Percentiles rank a stretch among this genome's conserved stretches.
Conservation (phyloP, 805 yeast species). For the Schwanniomyces occidentalis region DNA sequence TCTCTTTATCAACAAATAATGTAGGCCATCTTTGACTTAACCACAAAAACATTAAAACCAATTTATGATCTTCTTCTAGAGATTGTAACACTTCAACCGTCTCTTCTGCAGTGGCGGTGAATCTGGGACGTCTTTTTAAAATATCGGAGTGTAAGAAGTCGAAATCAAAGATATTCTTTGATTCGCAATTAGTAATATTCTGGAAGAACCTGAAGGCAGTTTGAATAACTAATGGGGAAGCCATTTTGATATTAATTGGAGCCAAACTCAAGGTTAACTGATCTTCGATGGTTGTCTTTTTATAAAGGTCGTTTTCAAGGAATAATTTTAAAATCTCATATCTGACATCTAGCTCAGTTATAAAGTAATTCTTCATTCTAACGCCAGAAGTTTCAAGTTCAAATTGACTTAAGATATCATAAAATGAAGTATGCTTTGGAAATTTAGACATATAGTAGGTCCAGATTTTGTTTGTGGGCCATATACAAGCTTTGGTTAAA, state of each 20-base stretch:
- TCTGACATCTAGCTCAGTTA: slow-evolving; percentile 41
- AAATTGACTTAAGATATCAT: slow-evolving; percentile 49
- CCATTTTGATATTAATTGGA: slow-evolving; percentile 46
- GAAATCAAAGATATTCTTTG: slow-evolving; percentile 58
- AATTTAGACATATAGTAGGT: slow-evolving; percentile 62
- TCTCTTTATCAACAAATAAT: slow-evolving; percentile 70
- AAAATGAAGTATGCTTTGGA: slow-evolving; percentile 49
- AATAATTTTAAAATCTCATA: slow-evolving; percentile 45
- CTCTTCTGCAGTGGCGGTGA: slow-evolving; percentile 16
- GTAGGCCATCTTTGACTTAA: slow-evolving; percentile 83
- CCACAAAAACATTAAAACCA: slow-evolving; percentile 77
- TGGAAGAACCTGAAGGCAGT: slow-evolving; percentile 48
- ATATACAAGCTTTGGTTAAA: slow-evolving; percentile 62
- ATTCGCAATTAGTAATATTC: slow-evolving; percentile 55
- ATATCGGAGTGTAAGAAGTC: slow-evolving; percentile 29
- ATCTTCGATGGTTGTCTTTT: slow-evolving; percentile 49
- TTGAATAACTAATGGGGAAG: slow-evolving; percentile 37
- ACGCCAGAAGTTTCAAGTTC: slow-evolving; percentile 34
- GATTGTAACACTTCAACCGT: slow-evolving; percentile 23
- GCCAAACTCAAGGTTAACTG: slow-evolving; percentile 59
- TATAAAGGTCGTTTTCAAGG: slow-evolving; percentile 29
- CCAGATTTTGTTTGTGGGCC: slow-evolving; percentile 81
- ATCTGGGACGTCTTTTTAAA: slow-evolving; percentile 19
- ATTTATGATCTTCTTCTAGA: slow-evolving; percentile 68
- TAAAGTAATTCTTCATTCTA: slow-evolving; percentile 25